These are phyloP conservation scores for Irpex rosettiformis DNA, from an alignment of 1,284 basidiomycete species.

Conservation along the genomic window DNA sequence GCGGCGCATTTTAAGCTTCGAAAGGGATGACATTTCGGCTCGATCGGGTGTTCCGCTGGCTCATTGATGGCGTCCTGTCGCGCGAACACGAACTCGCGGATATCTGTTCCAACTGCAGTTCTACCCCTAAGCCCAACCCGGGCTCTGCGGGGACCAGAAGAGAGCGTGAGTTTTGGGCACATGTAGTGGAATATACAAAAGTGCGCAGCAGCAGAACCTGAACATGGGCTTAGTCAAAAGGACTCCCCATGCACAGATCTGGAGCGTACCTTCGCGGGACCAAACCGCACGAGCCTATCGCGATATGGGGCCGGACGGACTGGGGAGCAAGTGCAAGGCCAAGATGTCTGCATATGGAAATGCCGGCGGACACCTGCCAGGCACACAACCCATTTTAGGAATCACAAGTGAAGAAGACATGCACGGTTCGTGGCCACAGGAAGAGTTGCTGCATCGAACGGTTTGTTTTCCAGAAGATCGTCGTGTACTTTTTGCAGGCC, in stretches of 20 bases:
- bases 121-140: not conserved
- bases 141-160: not conserved
- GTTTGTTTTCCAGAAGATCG: not conserved
- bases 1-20: not conserved
- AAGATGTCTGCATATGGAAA: not conserved
- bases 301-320: not conserved
- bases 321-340: not conserved
- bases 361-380: not conserved
- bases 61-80: not conserved
- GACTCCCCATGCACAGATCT: not conserved
- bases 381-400: not conserved
- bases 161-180: not conserved
- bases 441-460: not conserved
- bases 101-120: not conserved
- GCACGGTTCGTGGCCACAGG: not conserved
- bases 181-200: not conserved
- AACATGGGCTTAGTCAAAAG: not conserved
- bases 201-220: not conserved
- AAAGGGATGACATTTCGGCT: not conserved
- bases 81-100: not conserved
- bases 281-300: not conserved
- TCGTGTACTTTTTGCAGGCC: not conserved
- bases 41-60: not conserved
- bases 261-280: not conserved
- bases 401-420: not conserved